These are phyloP conservation scores for Scheffersomyces insectosa DNA, from an alignment of 1,139 yeast species.

Conservation along the genomic window DNA sequence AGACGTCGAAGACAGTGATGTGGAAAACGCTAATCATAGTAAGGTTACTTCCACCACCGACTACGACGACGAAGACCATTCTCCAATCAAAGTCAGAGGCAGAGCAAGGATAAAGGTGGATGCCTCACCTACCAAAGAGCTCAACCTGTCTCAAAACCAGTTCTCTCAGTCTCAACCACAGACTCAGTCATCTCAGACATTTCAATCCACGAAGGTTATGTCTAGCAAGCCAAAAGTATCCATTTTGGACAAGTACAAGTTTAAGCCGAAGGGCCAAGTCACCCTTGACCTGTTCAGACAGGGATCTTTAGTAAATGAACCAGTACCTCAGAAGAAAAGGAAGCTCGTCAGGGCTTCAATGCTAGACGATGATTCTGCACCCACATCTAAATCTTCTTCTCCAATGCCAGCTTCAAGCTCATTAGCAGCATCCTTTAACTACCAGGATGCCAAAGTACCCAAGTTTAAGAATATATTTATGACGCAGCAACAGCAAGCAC, in stretches of 20 bases:
- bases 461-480: not conserved
- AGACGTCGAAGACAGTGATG: constrained; percentile 4
- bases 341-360: constrained; percentile 35
- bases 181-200: constrained; percentile 6
- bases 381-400: not conserved
- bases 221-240: constrained; percentile 53
- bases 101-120: constrained; percentile 28
- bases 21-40: not conserved
- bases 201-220: constrained; percentile 56
- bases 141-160: not conserved
- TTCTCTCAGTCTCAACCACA: not conserved
- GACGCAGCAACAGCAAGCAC: not conserved
- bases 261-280: constrained; percentile 28
- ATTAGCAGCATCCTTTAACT: not conserved
- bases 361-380: not conserved
- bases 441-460: not conserved
- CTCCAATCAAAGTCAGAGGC: constrained; percentile 37
- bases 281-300: constrained; percentile 22
- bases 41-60: not conserved
- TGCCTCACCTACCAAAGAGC: constrained; percentile 8
- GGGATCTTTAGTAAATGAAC: constrained; percentile 14
- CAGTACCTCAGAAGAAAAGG: constrained; percentile 27
- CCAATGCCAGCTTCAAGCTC: not conserved
- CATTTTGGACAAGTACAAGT: constrained; percentile 52
- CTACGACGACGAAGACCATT: constrained; percentile 27